Conservation (phyloP, 2,329 filamentous ascomycete genomes). For the Aspergillus pseudonomiae region DNA sequence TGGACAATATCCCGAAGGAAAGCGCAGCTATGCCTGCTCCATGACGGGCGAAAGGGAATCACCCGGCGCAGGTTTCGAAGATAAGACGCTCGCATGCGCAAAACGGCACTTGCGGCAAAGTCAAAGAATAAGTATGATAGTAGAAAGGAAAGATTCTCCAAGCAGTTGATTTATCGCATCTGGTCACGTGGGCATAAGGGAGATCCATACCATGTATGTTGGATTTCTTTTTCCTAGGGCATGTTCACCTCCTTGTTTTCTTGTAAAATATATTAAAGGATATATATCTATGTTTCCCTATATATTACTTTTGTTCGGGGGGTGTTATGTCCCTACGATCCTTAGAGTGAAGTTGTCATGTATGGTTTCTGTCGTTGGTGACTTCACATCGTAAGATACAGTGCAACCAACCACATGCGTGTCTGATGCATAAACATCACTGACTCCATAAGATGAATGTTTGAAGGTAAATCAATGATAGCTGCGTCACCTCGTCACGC, state of each 20-base stretch:
- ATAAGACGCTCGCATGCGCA: constrained; percentile 37
- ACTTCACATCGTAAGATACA: neutral
- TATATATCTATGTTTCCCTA: neutral
- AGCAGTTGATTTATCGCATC: neutral
- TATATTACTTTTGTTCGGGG: neutral
- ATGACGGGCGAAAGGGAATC: constrained; percentile 28
- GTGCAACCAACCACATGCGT: neutral
- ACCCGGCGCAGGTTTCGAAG: constrained; percentile 30
- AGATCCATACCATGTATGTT: neutral
- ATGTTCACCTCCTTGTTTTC: neutral
- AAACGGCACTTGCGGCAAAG: neutral
- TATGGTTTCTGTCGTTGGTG: neutral
- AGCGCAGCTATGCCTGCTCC: constrained; percentile 15
- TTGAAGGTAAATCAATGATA: constrained; percentile 16
- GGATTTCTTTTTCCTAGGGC: neutral
- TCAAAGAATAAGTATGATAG: neutral
- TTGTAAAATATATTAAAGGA: neutral
- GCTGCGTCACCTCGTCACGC: constrained; percentile 25
- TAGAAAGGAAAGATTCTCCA: neutral
- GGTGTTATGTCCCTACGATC: neutral
- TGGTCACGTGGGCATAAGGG: neutral
- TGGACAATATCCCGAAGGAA: constrained; percentile 13
- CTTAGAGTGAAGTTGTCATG: neutral
- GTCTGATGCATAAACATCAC: neutral
- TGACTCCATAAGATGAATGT: constrained; percentile 8